Percentiles rank a stretch among this genome's conserved stretches.
Conservation (phyloP, 192 early-diverging fungal species). For the Coemansia sp. region DNA sequence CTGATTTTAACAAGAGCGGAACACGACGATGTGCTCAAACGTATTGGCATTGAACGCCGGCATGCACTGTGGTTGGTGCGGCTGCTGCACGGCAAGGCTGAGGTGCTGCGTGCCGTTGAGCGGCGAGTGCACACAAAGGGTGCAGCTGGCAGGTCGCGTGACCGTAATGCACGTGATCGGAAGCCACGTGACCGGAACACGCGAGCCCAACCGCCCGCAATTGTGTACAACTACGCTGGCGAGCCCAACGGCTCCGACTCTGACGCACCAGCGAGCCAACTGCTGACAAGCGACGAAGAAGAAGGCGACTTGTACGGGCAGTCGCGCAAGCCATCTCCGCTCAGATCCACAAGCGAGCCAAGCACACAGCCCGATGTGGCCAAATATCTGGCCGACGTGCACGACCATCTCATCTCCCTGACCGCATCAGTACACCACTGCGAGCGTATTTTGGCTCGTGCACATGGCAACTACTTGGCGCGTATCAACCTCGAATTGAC, state of each 20-base stretch:
- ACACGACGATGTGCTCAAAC: constrained; percentile 71
- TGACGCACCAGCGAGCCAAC: constrained; percentile 31
- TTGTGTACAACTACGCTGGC: neutral
- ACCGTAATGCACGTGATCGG: too few species aligned
- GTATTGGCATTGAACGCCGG: constrained; percentile 72
- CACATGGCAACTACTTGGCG: constrained; percentile 84
- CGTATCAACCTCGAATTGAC: constrained; percentile 83
- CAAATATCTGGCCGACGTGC: constrained; percentile 37
- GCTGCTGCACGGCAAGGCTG: constrained; percentile 69
- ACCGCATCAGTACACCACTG: constrained; percentile 76
- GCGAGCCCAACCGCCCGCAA: neutral
- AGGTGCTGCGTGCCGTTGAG: constrained; percentile 73
- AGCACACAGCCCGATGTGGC: constrained; percentile 19
- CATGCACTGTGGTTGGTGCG: constrained; percentile 70
- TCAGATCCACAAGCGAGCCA: neutral
- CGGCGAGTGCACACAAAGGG: constrained; percentile 41
- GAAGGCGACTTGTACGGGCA: constrained; percentile 46
- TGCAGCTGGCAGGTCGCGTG: neutral
- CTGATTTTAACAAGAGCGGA: constrained; percentile 87
- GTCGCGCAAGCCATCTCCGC: constrained; percentile 13
- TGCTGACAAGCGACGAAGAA: constrained; percentile 55
- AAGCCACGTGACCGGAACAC: too few species aligned
- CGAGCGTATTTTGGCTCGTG: constrained; percentile 73
- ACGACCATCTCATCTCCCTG: constrained; percentile 79
- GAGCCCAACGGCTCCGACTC: neutral